Percentiles rank a stretch among this genome's conserved stretches.
These are phyloP conservation scores for Ploettnerulaceae sp. DNA, from an alignment of 2,329 filamentous ascomycete species.

Conservation along the genomic window DNA sequence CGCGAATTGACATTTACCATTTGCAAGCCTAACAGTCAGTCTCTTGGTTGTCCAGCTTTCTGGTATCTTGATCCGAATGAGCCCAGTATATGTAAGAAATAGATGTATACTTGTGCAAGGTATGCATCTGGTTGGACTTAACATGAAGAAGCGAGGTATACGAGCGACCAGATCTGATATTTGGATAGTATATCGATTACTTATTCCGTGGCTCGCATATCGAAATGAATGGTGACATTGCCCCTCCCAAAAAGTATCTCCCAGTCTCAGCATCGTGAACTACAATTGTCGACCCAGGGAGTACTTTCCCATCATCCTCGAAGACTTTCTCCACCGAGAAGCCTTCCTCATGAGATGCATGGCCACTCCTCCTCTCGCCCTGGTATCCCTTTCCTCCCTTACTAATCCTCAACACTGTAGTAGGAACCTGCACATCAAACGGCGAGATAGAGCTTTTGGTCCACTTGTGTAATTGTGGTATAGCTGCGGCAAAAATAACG, in stretches of 20 bases:
- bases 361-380: conserved; percentile 1
- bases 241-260: conserved; percentile 32
- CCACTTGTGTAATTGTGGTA: conserved; percentile 30
- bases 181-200: no score
- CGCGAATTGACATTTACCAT: no score
- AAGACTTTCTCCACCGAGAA: conserved; percentile 32
- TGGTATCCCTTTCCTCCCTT: conserved; percentile 16
- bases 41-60: no score
- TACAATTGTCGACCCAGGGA: conserved; percentile 28
- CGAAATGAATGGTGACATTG: conserved; percentile 22
- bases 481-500: conserved; percentile 33
- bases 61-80: no score
- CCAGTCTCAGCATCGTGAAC: conserved; percentile 34
- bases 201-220: conserved; percentile 20
- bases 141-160: no score
- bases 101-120: no score
- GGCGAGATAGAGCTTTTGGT: conserved; percentile 25
- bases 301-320: conserved; percentile 34
- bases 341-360: conserved; percentile 15
- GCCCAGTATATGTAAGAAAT: no score
- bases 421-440: conserved; percentile 19
- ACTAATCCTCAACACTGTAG: conserved; percentile 28
- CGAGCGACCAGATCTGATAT: no score
- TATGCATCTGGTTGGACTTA: no score
- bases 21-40: no score